Conservation (phyloP, 305 asterid species). For the Fraxinus velutina region DNA sequence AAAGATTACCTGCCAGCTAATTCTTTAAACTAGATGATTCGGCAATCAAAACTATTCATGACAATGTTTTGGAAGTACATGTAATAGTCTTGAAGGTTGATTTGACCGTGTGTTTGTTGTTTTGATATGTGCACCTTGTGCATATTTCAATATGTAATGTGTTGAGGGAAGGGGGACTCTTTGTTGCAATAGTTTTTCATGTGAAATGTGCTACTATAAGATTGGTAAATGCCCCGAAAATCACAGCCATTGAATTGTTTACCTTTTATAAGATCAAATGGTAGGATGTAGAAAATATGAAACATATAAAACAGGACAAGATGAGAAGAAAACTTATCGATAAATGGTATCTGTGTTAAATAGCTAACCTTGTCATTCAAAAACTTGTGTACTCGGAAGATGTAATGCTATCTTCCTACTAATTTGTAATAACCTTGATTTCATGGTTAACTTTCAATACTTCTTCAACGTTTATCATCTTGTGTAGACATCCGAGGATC, state of each 20-base stretch:
- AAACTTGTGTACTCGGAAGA: not conserved
- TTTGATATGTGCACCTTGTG: not conserved
- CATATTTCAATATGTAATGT: not conserved
- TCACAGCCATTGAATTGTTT: not conserved
- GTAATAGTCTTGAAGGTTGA: not conserved
- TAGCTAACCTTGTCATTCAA: not conserved
- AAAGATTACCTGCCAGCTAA: not conserved
- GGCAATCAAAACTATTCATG: not conserved
- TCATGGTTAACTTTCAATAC: not conserved
- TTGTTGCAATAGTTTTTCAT: not conserved
- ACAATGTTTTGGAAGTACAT: not conserved
- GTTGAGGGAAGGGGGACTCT: not conserved
- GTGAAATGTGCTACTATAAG: not conserved
- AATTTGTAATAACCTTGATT: not conserved
- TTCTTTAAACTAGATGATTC: not conserved
- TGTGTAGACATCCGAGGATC: not conserved
- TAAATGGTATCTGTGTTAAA: not conserved
- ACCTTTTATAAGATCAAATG: not conserved
- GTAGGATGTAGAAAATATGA: not conserved
- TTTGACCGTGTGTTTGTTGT: not conserved
- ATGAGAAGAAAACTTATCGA: not conserved
- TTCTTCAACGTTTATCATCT: not conserved
- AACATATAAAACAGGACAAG: not conserved
- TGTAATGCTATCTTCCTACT: not conserved
- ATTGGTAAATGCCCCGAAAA: not conserved